These are phyloP conservation scores for Termitomyces sp. DNA, from an alignment of 768 basidiomycete species.

Conservation along the genomic window DNA sequence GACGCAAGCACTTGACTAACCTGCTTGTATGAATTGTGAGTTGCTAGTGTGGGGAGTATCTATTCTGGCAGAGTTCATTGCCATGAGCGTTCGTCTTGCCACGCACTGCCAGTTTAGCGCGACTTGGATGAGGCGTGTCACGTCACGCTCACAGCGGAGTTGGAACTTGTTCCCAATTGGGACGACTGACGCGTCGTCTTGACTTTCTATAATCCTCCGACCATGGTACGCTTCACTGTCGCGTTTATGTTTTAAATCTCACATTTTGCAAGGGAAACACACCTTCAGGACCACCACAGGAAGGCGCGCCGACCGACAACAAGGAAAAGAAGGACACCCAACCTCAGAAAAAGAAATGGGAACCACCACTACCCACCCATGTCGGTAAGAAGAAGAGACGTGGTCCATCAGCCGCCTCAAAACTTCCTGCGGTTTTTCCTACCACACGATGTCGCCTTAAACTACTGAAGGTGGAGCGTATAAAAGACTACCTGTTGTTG, in stretches of 20 bases:
- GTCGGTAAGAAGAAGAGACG: conserved; percentile 96
- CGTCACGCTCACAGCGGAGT: conserved; percentile 25
- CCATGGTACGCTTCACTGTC: conserved; percentile 16
- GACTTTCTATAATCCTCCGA: conserved; percentile 5
- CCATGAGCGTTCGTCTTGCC: conserved; percentile 16
- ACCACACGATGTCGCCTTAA: conserved; percentile 94
- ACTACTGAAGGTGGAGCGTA: conserved; percentile 93
- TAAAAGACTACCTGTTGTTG: conserved; percentile 94
- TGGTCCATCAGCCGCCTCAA: conserved; percentile 87
- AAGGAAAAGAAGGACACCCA: conserved; percentile 48
- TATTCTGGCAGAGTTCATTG: conserved; percentile 34
- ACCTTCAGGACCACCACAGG: conserved; percentile 54
- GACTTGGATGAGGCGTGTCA: conserved; percentile 13
- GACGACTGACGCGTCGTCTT: conserved; percentile 48
- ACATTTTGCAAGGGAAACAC: conserved; percentile 57
- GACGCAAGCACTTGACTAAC: conserved; percentile 24
- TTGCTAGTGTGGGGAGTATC: conserved; percentile 51
- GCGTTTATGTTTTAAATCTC: neutral
- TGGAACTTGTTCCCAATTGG: conserved; percentile 24
- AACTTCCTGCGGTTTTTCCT: conserved; percentile 89
- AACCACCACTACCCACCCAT: conserved; percentile 93
- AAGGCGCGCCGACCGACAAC: conserved; percentile 26
- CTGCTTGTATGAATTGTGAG: conserved; percentile 80
- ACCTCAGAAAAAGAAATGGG: conserved; percentile 90
- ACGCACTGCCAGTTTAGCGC: conserved; percentile 16